A percentile compares a stretch with the other conserved stretches of the same genome.
Evolutionary conservation across 768 basidiomycete genomes (phyloP).

Genomic region (Sporobolomyces pararoseus): DNA sequence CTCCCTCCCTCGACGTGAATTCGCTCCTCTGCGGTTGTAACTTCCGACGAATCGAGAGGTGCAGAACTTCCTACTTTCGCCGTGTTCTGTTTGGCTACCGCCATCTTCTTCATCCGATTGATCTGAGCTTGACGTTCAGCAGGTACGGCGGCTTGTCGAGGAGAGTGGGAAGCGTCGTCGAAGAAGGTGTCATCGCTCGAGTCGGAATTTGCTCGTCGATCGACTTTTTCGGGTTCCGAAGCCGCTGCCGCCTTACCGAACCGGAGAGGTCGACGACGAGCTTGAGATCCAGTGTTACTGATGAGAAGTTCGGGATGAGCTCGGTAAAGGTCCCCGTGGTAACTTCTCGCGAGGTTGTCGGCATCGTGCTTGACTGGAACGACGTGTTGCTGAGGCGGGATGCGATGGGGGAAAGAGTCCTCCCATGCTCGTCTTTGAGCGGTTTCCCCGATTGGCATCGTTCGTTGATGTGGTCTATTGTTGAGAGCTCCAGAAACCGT

Average conservation of each 20-base stretch:
- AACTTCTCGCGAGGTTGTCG: constrained; percentile 1
- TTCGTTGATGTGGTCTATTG: neutral
- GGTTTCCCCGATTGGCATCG: constrained; percentile 15
- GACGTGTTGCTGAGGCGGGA: constrained; percentile 28
- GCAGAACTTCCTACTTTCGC: constrained; percentile 8
- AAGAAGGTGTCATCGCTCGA: neutral
- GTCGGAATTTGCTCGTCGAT: neutral
- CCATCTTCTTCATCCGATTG: constrained; percentile 24
- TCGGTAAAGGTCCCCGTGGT: constrained; percentile 10
- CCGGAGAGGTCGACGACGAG: constrained; percentile 14
- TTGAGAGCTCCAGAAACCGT: neutral
- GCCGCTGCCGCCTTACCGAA: neutral
- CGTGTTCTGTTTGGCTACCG: constrained; percentile 2
- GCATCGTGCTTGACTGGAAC: neutral
- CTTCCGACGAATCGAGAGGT: constrained; percentile 1
- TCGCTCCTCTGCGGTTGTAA: neutral
- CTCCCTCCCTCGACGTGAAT: neutral
- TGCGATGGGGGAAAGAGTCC: constrained; percentile 14
- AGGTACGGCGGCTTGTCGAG: neutral
- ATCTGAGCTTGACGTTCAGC: constrained; percentile 18
- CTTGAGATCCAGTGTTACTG: neutral
- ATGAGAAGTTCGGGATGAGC: constrained; percentile 20
- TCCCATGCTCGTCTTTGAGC: constrained; percentile 23
- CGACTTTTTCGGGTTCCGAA: neutral
- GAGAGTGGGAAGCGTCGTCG: constrained; percentile 15